These are phyloP conservation scores for Astrothelium subdiscretum DNA, from an alignment of 495 filamentous ascomycete genomes.

Conservation along the genomic window DNA sequence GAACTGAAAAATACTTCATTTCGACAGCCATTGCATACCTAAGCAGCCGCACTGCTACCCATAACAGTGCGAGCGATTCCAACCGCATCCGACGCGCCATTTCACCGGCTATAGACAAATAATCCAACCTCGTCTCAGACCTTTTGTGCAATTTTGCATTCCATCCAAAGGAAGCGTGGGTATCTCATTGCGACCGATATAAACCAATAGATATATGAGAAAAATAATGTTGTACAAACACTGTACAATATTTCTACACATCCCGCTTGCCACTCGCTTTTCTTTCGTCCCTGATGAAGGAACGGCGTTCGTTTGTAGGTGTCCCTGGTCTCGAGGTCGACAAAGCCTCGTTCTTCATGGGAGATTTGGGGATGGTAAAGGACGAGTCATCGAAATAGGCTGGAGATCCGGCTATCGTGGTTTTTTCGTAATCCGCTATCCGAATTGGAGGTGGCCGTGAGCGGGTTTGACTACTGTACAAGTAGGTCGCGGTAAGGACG, in stretches of 20 bases:
- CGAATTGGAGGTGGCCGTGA: constrained; percentile 55
- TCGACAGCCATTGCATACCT: background rate
- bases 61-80: background rate
- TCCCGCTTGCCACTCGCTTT: constrained; percentile 18
- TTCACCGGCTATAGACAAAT: background rate
- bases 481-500: constrained; percentile 69
- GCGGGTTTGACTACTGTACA: constrained; percentile 50
- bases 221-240: background rate
- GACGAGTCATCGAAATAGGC: constrained; percentile 42
- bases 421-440: constrained; percentile 69
- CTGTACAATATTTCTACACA: constrained; percentile 4
- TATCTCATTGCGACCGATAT: background rate
- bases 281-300: constrained; percentile 34
- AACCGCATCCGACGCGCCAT: background rate
- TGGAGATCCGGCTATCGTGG: constrained; percentile 36
- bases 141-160: background rate
- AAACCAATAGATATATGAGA: background rate
- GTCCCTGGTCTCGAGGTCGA: constrained; percentile 59
- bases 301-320: constrained; percentile 36
- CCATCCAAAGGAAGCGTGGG: background rate
- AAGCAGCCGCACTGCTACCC: background rate
- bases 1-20: background rate
- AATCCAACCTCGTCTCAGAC: background rate
- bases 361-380: constrained; percentile 24
- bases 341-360: constrained; percentile 41